phyloP scores from a whole-genome alignment of 805 yeast species.

The Ogataea glucozyma region DNA sequence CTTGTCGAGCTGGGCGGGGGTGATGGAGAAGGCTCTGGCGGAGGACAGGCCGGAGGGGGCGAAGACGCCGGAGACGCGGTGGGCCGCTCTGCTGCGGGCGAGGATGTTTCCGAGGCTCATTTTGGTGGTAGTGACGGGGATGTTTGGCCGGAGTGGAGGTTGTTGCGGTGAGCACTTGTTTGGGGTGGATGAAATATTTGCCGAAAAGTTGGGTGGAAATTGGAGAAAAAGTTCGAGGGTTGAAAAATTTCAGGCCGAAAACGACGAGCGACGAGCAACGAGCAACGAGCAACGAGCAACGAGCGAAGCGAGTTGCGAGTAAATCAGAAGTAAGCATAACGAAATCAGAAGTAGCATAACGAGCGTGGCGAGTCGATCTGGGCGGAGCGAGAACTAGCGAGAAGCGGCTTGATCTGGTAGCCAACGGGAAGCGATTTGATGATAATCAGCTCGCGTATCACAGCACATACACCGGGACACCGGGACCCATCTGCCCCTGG shows the following conservation, averaged over 20 bases:
- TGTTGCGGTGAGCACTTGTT: not conserved
- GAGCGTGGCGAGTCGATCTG: too few relatives aligned
- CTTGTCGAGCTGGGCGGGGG: conserved; percentile 42
- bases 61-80: not conserved
- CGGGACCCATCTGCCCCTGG: too few relatives aligned
- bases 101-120: conserved; percentile 5
- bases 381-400: too few relatives aligned
- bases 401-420: too few relatives aligned
- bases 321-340: not conserved
- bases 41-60: conserved; percentile 4
- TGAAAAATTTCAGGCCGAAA: not conserved
- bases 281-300: too few relatives aligned
- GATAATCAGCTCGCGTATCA: too few relatives aligned
- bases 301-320: conserved; percentile 4
- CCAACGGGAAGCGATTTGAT: too few relatives aligned
- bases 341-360: not conserved
- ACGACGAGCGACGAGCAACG: too few relatives aligned
- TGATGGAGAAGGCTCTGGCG: conserved; percentile 27
- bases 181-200: not conserved
- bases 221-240: not conserved
- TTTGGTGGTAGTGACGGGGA: not conserved
- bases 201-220: not conserved
- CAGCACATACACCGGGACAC: too few relatives aligned
- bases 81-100: not conserved
- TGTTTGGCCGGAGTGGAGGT: not conserved